Base-by-base conservation (phyloP, 2,329 filamentous ascomycete genomes). In the Colletotrichum sp. region DNA sequence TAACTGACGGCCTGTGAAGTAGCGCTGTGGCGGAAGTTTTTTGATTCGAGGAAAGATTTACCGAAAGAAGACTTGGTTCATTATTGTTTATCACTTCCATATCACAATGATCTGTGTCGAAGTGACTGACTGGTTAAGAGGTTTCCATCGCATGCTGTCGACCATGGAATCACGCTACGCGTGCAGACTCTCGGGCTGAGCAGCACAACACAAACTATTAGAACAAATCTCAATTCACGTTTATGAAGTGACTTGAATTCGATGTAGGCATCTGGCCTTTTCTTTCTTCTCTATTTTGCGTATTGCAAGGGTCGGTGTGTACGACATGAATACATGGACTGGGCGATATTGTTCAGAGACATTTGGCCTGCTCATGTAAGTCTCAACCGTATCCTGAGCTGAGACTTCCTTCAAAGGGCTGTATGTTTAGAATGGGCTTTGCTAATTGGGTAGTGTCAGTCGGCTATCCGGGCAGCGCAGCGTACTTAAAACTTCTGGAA, bases 331-430 rank as follows among this genome's bases (percentile, higher is more conserved):
- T n/a, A 43, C 5, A 43, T n/a, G 9, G 18, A n/a, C 16, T 38
- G 18, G 16, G 18, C n/a, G 18, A 21, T 12, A 21, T 48, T 21
- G n/a, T 1, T 52, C n/a, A 21, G n/a, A 52, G 43, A 52, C 10
- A 52, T 52, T 52, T 52, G n/a, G n/a, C 43, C n/a, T 21, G 43
- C n/a, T 52, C 43, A 3, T 21, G 43, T 52, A 21, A 52, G n/a
- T 21, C n/a, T 21, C 0, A 48, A 21, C 1, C 0, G 6, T 48
- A 7, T 2, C 0, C 1, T 21, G n/a, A 48, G n/a, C 18, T 13
- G 43, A 8, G 10, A 6, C n/a, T 7, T n/a, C 10, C 4, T 48
- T 13, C 0, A 21, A 48, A 48, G 1, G 5, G 10, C 6, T 21
- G 6, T 13, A 21, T 48, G 6, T 21, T 48, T 3, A n/a, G 16